These are phyloP conservation scores for Salisapilia sapeloensis DNA, from an alignment of 352 stramenopile species.

Conservation along the genomic window DNA sequence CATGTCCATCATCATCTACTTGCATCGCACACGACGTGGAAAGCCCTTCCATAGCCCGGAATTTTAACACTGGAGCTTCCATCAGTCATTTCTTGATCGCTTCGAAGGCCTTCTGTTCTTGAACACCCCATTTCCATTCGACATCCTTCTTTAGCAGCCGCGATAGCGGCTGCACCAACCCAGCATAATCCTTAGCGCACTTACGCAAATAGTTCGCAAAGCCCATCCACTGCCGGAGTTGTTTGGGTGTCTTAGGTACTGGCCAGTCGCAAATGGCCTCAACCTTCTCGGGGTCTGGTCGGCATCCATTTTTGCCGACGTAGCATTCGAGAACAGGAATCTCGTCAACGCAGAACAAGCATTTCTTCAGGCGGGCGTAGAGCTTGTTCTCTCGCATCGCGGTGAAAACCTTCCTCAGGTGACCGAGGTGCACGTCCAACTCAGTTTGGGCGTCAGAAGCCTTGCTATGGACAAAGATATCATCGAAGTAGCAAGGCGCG, in stretches of 20 bases:
- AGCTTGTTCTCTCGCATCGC: slow-evolving; percentile 8
- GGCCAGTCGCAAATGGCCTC: slow-evolving; percentile 3
- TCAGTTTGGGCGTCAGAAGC: slow-evolving; percentile 1
- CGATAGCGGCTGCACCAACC: slow-evolving; percentile 8
- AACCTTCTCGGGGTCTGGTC: slow-evolving; percentile 3
- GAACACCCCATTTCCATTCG: slow-evolving; percentile 5
- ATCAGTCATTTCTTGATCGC: slow-evolving; percentile 4
- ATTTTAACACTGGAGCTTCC: slow-evolving; percentile 1
- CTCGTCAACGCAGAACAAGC: slow-evolving; percentile 7
- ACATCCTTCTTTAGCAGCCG: slow-evolving; percentile 4
- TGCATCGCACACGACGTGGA: slow-evolving; percentile 11
- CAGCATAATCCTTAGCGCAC: no score
- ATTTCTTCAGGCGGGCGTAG: slow-evolving; percentile 10
- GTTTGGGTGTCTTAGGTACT: background rate
- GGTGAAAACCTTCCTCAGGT: slow-evolving; percentile 7
- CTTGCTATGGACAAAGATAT: slow-evolving; percentile 11
- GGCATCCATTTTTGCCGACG: slow-evolving; percentile 2
- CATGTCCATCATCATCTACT: slow-evolving; percentile 1
- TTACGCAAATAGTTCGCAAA: slow-evolving; percentile 4
- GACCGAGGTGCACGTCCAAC: slow-evolving; percentile 6
- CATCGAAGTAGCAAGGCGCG: slow-evolving; percentile 11
- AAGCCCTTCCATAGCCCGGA: slow-evolving; percentile 3
- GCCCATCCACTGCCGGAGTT: slow-evolving; percentile 3
- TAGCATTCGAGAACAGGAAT: slow-evolving; percentile 13
- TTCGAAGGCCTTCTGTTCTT: slow-evolving; percentile 5